Percentiles rank a stretch among this genome's conserved stretches.
Evolutionary conservation across 208 protist species (phyloP).

Genomic region (Endotrypanum monterogeii): DNA sequence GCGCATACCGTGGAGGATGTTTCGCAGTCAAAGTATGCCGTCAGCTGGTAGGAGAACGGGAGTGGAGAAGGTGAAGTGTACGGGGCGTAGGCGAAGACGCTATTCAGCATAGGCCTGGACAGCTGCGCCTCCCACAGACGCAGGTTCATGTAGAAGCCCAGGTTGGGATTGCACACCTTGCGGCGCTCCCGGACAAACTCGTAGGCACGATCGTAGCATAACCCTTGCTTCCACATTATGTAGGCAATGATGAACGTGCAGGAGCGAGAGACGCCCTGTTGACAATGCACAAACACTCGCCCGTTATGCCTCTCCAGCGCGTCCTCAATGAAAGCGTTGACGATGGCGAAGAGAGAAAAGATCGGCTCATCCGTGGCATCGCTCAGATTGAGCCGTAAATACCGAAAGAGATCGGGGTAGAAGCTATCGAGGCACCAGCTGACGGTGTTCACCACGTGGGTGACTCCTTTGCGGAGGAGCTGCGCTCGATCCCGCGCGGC

Average conservation of each 20-base stretch:
- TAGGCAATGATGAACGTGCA: conserved; percentile 91
- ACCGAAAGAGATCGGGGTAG: conserved; percentile 79
- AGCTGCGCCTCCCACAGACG: conserved; percentile 78
- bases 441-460: conserved; percentile 93
- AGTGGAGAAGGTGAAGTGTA: conserved; percentile 45
- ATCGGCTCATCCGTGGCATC: conserved; percentile 93
- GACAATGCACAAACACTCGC: conserved; percentile 93
- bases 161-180: conserved; percentile 86
- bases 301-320: conserved; percentile 43
- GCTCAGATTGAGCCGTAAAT: conserved; percentile 79
- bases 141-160: conserved; percentile 91
- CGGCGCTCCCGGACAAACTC: conserved; percentile 71
- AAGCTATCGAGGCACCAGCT: conserved; percentile 72
- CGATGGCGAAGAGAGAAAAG: conserved; percentile 85
- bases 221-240: conserved; percentile 86
- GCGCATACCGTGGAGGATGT: conserved; percentile 8
- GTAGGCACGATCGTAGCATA: conserved; percentile 87
- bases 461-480: conserved; percentile 88
- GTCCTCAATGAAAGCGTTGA: conserved; percentile 88
- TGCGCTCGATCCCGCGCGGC: conserved; percentile 63
- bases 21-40: conserved; percentile 33
- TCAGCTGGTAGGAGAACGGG: conserved; percentile 67
- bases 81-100: conserved; percentile 62
- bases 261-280: conserved; percentile 93
- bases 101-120: conserved; percentile 44